phyloP scores from a whole-genome alignment of 2,329 filamentous ascomycete genomes.

The Herpotrichia juniperi region DNA sequence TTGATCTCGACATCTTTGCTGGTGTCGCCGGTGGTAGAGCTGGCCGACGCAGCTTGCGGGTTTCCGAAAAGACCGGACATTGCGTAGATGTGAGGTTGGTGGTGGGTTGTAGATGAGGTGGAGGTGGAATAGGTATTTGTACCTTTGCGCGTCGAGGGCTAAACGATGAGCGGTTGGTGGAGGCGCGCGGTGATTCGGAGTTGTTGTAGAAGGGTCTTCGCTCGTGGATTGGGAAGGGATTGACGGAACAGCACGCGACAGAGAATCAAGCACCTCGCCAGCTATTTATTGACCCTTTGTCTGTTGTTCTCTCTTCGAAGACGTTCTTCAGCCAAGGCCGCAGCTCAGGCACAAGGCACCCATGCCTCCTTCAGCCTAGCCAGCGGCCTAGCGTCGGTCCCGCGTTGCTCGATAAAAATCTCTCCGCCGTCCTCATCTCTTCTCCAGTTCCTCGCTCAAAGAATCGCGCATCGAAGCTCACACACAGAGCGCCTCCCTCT shows the following conservation, averaged over 20 bases:
- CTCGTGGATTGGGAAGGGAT: not conserved
- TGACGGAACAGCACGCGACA: not conserved
- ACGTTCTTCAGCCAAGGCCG: constrained; percentile 7
- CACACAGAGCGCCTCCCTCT: constrained; percentile 69
- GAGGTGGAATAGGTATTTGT: not conserved
- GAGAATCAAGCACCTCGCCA: constrained; percentile 4
- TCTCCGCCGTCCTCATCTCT: constrained; percentile 19
- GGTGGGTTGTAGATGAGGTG: not conserved
- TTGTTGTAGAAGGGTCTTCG: not conserved
- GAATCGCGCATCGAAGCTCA: constrained; percentile 99
- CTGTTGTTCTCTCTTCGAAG: constrained; percentile 4
- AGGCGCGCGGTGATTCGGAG: not conserved
- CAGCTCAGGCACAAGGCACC: constrained; percentile 29
- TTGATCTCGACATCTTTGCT: constrained; percentile 81
- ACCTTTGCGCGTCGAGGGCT: not conserved
- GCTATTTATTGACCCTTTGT: constrained; percentile 9
- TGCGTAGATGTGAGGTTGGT: not conserved
- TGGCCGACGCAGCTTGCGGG: constrained; percentile 58
- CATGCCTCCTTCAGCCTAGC: constrained; percentile 31
- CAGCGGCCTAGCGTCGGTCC: not conserved
- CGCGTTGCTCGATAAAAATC: constrained; percentile 23
- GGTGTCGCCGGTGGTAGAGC: constrained; percentile 85
- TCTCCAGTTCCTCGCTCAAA: constrained; percentile 89
- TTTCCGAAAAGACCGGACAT: constrained; percentile 70
- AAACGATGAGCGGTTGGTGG: not conserved